Evolutionary conservation across 148 eudicot species (phyloP), one percentile per base, ranked within the genome.

Genomic region (Selenicereus undatus): DNA sequence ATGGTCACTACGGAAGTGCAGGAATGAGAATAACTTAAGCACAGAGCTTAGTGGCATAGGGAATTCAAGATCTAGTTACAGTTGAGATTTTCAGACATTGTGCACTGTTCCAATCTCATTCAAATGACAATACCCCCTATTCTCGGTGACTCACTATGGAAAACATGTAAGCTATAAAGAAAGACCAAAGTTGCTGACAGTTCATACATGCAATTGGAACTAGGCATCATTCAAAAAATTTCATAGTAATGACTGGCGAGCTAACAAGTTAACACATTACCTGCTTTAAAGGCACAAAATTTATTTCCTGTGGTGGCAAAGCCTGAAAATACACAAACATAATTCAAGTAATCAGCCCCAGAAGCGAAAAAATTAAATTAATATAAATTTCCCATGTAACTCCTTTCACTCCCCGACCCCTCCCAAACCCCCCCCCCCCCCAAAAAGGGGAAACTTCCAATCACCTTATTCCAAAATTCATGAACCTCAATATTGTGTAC

Each of bases 261-360:
- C 52, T 26, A 75, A n/a, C 39, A 48, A 24, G 27, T 26, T 32
- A 27, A 42, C 29, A 27, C 17, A 42, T 73, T 88, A 94, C 98
- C 97, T 92, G 98, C 78, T 94, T 94, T 81, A 94, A 82, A 74
- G 98, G 98, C 82, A 88, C 89, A 82, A 94, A 94, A 74, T 84
- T 89, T 82, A 94, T 94, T 29, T 90, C 85, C 79, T 88, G 69
- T 21, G 98, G 97, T 80, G 92, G 86, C 85, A 92, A 83, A 32
- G 98, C 98, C 98, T 94, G 92, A 76, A 79, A 32, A 48, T 36
- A 80, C 43, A 84, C 62, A 58, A 27, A 73, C 42, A 78, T 11
- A 32, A 48, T 27, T 7, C 42, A 71, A 73, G 60, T 43, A 66
- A 81, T 69, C 70, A 73, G 35, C 50, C 82, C 66, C 1, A 51